Evolutionary conservation across 2,329 filamentous ascomycete genomes (phyloP), one percentile per base, ranked within the genome.

Genomic region (Aureobasidium sp.): DNA sequence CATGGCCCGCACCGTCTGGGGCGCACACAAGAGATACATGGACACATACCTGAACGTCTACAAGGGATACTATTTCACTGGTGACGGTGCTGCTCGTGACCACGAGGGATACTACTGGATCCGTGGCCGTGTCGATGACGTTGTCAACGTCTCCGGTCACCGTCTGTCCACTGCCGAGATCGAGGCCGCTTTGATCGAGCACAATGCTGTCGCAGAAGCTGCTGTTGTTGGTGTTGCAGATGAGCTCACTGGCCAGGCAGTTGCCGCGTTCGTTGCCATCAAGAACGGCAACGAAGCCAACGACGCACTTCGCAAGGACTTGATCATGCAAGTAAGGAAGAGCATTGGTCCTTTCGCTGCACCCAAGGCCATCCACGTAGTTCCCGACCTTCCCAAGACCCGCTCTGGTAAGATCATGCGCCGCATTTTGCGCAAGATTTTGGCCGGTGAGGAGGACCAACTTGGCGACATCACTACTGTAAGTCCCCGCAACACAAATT

Each of bases 71-170:
- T 99, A 99, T 78, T 95, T 94, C 79, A 94, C 90, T 17, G 90
- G 90, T 63, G 94, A 99, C 73, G 94, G 94, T 73, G 94, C 94
- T 62, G 94, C 90, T 64, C 90, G 94, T 73, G 94, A 99, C 75
- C 89, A 96, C 77, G 94, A 99, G 71, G 94, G 94, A 62, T 99
- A 97, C 82, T 99, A 97, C 85, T 99, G 94, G 94, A 99, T 99
- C 75, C 90, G 94, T 65, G 94, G 94, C 67, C 91, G 94, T 76
- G 94, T 99, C 59, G 94, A 99, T 73, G 94, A 99, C 71, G 94
- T 99, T 47, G 93, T 99, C 75, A 99, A 99, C 77, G 94, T 99
- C 65, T 94, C 89, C 69, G 94, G 94, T 31, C 94, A 99, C 77
- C 88, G 94, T 75, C 83, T 99, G 65, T 97, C 93, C 17, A 99